Conservation (phyloP, 306 rosid genomes). For the Prunus kanzakura region DNA sequence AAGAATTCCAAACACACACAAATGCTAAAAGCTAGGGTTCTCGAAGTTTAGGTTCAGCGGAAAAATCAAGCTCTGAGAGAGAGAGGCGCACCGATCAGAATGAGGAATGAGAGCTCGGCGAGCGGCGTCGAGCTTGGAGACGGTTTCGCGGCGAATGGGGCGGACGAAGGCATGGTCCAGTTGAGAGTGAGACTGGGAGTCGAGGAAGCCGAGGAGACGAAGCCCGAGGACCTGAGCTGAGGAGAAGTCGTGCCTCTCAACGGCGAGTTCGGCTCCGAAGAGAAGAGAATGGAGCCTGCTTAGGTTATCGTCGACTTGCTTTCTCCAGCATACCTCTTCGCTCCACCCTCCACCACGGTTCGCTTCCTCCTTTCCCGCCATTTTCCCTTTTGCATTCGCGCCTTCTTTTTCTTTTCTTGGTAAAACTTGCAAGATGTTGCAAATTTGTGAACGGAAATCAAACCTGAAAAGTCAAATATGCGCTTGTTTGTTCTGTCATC, state of each 20-base stretch:
- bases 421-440: background rate
- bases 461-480: background rate
- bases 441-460: background rate
- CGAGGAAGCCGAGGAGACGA: constrained; percentile 83
- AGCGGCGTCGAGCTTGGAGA: constrained; percentile 44
- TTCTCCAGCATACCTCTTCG: constrained; percentile 53
- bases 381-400: constrained; percentile 13
- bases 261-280: constrained; percentile 66
- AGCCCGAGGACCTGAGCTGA: constrained; percentile 63
- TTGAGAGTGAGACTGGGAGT: constrained; percentile 48
- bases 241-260: constrained; percentile 49
- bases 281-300: constrained; percentile 77
- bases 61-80: background rate
- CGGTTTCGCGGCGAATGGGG: constrained; percentile 61
- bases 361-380: constrained; percentile 59
- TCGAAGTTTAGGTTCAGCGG: background rate
- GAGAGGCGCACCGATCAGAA: constrained; percentile 56
- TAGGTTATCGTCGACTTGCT: constrained; percentile 52
- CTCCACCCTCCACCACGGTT: constrained; percentile 31
- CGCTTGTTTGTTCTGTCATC: background rate
- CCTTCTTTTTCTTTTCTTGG: background rate
- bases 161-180: constrained; percentile 56
- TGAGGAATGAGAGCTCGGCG: constrained; percentile 53
- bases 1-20: background rate
- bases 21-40: constrained; percentile 2